Conservation (phyloP, 1,139 yeast genomes). For the Ashbya aceris region DNA sequence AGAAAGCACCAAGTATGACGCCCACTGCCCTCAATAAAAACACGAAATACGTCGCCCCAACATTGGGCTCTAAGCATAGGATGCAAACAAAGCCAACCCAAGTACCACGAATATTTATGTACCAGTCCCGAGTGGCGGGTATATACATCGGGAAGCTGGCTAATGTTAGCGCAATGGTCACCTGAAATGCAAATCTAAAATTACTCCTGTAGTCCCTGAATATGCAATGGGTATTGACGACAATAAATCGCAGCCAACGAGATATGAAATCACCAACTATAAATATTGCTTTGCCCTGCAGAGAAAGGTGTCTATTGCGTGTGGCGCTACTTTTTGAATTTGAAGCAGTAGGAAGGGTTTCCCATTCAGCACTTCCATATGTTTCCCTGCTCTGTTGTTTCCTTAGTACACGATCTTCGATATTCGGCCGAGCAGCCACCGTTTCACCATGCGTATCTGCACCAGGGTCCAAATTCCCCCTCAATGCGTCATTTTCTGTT, state of each 20-base stretch:
- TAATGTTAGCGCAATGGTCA: constrained; percentile 36
- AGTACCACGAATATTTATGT: constrained; percentile 36
- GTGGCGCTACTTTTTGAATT: neutral
- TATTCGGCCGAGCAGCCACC: constrained; percentile 20
- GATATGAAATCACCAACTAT: neutral
- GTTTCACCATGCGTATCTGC: constrained; percentile 12
- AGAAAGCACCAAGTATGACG: constrained; percentile 38
- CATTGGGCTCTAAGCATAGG: constrained; percentile 40
- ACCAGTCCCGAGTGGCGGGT: constrained; percentile 39
- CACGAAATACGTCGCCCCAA: constrained; percentile 42
- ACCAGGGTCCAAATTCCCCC: constrained; percentile 21
- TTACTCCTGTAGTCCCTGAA: constrained; percentile 29
- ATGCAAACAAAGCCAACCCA: constrained; percentile 48
- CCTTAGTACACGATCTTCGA: constrained; percentile 22
- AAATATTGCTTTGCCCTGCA: neutral
- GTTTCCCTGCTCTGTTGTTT: constrained; percentile 13
- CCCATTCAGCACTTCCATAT: neutral
- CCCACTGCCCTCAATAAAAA: constrained; percentile 40
- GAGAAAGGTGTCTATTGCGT: neutral
- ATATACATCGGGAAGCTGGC: constrained; percentile 43
- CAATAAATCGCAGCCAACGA: constrained; percentile 3
- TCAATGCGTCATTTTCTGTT: constrained; percentile 31
- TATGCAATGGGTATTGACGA: constrained; percentile 14
- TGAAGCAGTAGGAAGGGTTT: constrained; percentile 1
- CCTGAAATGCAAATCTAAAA: constrained; percentile 38